Evolutionary conservation across 306 rosid genomes (phyloP).

Genomic region (Medicago truncatula): DNA sequence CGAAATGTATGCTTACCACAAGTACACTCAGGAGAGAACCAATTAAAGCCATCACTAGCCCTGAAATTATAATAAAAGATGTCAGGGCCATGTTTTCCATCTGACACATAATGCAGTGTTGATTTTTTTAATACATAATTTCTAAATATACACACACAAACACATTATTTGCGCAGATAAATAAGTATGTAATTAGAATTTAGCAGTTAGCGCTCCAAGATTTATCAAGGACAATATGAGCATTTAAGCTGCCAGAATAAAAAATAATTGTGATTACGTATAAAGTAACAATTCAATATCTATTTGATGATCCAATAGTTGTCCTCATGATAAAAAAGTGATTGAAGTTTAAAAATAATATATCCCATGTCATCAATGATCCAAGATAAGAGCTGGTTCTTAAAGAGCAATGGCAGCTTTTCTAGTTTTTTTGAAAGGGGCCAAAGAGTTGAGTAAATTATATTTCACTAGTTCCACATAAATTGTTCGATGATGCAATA

Average conservation of each 20-base stretch:
- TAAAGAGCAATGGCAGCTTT: not conserved
- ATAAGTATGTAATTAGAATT: not conserved
- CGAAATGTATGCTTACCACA: conserved; percentile 59
- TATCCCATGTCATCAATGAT: not conserved
- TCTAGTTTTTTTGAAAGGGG: not conserved
- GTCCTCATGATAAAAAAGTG: not conserved
- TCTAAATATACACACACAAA: not conserved
- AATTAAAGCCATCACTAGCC: conserved; percentile 80
- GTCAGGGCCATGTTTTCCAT: not conserved
- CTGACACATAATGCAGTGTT: not conserved
- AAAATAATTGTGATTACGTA: not conserved
- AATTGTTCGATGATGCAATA: not conserved
- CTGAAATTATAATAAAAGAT: conserved; percentile 52
- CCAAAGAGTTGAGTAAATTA: not conserved
- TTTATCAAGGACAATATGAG: not conserved
- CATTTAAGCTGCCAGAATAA: not conserved
- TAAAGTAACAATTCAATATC: not conserved
- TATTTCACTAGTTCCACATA: not conserved
- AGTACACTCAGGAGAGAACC: conserved; percentile 71
- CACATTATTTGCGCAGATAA: not conserved
- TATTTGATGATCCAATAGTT: not conserved
- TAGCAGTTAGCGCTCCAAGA: conserved; percentile 3
- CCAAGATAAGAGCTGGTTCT: not conserved
- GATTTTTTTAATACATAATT: not conserved
- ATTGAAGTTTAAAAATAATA: not conserved